These are phyloP conservation scores for Phytophthora vignae DNA, from an alignment of 352 stramenopile species.

Conservation along the genomic window DNA sequence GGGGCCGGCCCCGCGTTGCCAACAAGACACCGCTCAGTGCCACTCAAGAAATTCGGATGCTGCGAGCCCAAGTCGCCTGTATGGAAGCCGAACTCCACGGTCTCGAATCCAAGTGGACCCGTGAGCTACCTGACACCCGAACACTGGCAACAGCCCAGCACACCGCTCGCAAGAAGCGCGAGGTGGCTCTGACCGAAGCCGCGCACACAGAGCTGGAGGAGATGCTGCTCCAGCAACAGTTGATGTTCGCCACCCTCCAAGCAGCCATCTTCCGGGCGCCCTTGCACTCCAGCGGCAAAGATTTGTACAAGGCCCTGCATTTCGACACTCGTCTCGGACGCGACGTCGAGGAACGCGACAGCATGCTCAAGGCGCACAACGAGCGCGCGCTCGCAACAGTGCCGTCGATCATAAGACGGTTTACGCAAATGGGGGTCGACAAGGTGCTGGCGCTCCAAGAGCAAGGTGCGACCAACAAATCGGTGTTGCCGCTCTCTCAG, in stretches of 20 bases:
- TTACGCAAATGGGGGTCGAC: slow-evolving; percentile 35
- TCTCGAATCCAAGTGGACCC: background rate
- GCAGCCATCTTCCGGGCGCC: slow-evolving; percentile 33
- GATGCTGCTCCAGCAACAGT: slow-evolving; percentile 45
- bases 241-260: slow-evolving; percentile 48
- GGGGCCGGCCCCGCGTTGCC: background rate
- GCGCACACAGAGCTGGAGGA: slow-evolving; percentile 38
- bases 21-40: background rate
- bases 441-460: slow-evolving; percentile 28
- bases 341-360: slow-evolving; percentile 24
- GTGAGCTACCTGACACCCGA: background rate
- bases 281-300: slow-evolving; percentile 38
- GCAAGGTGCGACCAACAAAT: slow-evolving; percentile 3
- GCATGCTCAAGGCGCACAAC: slow-evolving; percentile 38
- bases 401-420: slow-evolving; percentile 35
- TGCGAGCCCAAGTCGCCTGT: background rate
- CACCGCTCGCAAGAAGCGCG: slow-evolving; percentile 43
- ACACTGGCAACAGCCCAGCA: slow-evolving; percentile 31
- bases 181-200: slow-evolving; percentile 17
- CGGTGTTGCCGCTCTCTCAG: slow-evolving; percentile 31
- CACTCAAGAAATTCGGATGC: background rate
- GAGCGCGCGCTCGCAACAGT: slow-evolving; percentile 33
- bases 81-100: background rate
- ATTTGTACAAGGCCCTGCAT: slow-evolving; percentile 44
- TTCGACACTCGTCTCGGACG: slow-evolving; percentile 36